Evolutionary conservation across 805 yeast genomes (phyloP), one percentile per base, ranked within the genome.

Genomic region (Metschnikowia peoriensis): DNA sequence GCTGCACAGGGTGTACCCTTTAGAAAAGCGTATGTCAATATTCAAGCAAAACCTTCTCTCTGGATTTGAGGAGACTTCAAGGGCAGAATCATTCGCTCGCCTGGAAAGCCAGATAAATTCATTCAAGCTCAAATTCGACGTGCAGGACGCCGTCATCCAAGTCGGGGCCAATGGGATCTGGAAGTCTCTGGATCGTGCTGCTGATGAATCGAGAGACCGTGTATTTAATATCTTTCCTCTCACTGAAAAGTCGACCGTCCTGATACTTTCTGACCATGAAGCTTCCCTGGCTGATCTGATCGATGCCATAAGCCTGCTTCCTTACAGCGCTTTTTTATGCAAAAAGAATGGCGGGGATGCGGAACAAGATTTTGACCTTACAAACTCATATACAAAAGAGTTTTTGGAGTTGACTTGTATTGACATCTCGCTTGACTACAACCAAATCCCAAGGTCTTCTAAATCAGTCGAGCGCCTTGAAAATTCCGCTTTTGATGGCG

Each of bases 401-500:
- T 68, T 64, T 55, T 67, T 72, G 38, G 57, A 60, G 6, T 55
- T 58, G 50, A 41, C 44, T 14, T 58, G 61, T 29, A 49, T 54
- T 28, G 55, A 56, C 37, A 41, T 54, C 7, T 32, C 46, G 16
- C 12, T 40, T 4, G 52, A 49, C 42, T 42, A 44, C 6, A 51
- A 55, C 35, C 11, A 52, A 4, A 71, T 84, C 5, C 94, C 93
- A 2, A 69, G 79, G 35, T 81, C 92, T 0, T 60, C 69, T 2
- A 50, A 57, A 1, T 62, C 63, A 15, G 65, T 74, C 0, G 53
- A 55, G 0, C 67, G 70, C 12, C 61, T 81, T 1, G 68, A 74
- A 5, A 84, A 84, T 34, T 85, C 90, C 0, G 79, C 88, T 0
- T 58, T 69, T 41, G 86, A 80, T n/a, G 86, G 81, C 3, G 71